Conservation (phyloP, 768 basidiomycete species). For the Phallus indusiatus region DNA sequence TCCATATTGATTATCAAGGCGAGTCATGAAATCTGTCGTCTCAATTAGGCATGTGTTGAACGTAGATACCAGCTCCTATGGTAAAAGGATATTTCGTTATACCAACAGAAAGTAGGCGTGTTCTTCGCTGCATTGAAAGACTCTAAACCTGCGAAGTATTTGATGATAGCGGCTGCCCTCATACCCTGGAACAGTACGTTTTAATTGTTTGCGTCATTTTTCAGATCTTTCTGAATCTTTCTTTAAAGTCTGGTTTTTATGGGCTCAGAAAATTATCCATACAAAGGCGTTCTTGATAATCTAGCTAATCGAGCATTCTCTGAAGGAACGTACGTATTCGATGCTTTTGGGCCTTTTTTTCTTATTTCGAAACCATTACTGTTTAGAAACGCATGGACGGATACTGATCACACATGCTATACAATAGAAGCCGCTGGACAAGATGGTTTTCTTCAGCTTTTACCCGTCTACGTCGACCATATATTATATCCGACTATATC, state of each 20-base stretch:
- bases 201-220: not conserved
- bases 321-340: slow-evolving; percentile 47
- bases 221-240: not conserved
- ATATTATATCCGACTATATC: slow-evolving; percentile 94
- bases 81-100: slow-evolving; percentile 89
- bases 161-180: slow-evolving; percentile 90
- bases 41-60: slow-evolving; percentile 6
- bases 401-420: slow-evolving; percentile 90
- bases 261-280: slow-evolving; percentile 91
- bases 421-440: slow-evolving; percentile 93
- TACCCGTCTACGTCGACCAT: slow-evolving; percentile 91
- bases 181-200: slow-evolving; percentile 89
- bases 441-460: slow-evolving; percentile 78
- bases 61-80: slow-evolving; percentile 51
- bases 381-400: slow-evolving; percentile 84
- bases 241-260: slow-evolving; percentile 72
- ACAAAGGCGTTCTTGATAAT: slow-evolving; percentile 92
- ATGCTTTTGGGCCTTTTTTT: not conserved
- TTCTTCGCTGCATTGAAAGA: not conserved
- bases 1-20: slow-evolving; percentile 90
- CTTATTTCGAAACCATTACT: not conserved
- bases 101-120: slow-evolving; percentile 70
- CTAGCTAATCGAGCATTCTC: slow-evolving; percentile 92
- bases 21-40: slow-evolving; percentile 13
- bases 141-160: slow-evolving; percentile 48